A percentile compares a stretch with the other conserved stretches of the same genome.
Evolutionary conservation across 306 rosid genomes (phyloP).

Genomic region (Purshia tridentata): DNA sequence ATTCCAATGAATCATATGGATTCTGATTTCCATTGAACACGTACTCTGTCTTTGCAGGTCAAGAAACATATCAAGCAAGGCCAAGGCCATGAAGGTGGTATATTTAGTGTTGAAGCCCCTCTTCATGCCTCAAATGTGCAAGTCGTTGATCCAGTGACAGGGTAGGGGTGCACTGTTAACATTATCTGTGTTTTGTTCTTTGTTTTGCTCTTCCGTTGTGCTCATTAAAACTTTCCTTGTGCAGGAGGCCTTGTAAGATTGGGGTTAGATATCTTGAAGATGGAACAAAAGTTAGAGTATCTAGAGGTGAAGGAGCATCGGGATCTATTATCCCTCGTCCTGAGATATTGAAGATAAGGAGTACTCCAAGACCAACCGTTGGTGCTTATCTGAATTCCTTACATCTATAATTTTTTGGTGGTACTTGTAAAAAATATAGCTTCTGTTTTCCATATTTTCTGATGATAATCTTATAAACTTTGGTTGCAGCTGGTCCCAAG

Average conservation of each 20-base stretch:
- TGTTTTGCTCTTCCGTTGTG: neutral
- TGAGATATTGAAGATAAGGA: conserved; percentile 83
- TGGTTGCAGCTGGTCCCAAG: conserved; percentile 79
- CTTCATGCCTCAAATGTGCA: conserved; percentile 88
- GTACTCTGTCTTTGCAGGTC: conserved; percentile 41
- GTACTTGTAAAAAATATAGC: neutral
- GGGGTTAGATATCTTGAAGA: conserved; percentile 86
- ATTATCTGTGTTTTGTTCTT: conserved; percentile 6
- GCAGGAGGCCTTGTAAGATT: conserved; percentile 86
- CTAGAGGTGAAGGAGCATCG: conserved; percentile 82
- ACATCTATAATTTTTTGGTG: neutral
- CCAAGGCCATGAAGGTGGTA: conserved; percentile 96
- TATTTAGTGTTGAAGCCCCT: conserved; percentile 91
- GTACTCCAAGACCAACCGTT: conserved; percentile 78
- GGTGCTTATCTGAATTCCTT: conserved; percentile 43
- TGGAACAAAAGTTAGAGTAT: conserved; percentile 84
- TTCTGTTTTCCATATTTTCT: neutral
- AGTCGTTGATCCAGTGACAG: conserved; percentile 79
- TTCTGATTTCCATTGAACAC: neutral
- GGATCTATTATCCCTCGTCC: conserved; percentile 88
- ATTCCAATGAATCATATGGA: neutral
- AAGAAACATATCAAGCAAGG: conserved; percentile 97
- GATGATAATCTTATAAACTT: conserved; percentile 10
- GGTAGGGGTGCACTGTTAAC: conserved; percentile 38
- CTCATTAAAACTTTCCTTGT: conserved; percentile 8